Evolutionary conservation across 768 basidiomycete species (phyloP).

Genomic region (Cystobasidium ongulense): DNA sequence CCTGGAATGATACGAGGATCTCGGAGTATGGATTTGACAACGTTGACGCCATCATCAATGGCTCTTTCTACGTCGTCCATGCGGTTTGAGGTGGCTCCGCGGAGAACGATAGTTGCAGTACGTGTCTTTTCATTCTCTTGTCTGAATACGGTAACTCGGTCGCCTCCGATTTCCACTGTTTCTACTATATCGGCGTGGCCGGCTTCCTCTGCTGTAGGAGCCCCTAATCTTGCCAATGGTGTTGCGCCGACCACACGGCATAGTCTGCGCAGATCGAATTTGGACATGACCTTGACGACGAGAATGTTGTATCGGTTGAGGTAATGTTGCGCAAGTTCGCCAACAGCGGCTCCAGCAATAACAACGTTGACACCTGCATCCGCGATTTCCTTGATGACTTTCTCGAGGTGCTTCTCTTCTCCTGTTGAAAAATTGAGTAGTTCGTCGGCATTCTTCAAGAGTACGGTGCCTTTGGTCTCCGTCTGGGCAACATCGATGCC

Average conservation of each 20-base stretch:
- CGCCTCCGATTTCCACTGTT: conserved; percentile 90
- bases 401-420: conserved; percentile 94
- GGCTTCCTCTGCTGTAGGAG: conserved; percentile 91
- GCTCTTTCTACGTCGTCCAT: conserved; percentile 94
- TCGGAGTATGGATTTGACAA: conserved; percentile 83
- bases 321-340: conserved; percentile 94
- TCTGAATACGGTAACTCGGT: conserved; percentile 90
- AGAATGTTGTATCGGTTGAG: conserved; percentile 87
- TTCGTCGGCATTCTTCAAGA: conserved; percentile 89
- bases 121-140: conserved; percentile 76
- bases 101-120: conserved; percentile 88
- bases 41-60: conserved; percentile 92
- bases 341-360: conserved; percentile 83
- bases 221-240: conserved; percentile 88
- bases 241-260: conserved; percentile 94
- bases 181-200: conserved; percentile 91
- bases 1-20: conserved; percentile 85
- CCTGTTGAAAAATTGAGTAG: conserved; percentile 94
- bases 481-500: conserved; percentile 90
- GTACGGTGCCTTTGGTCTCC: conserved; percentile 96
- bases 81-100: conserved; percentile 88
- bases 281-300: conserved; percentile 92
- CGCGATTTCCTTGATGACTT: conserved; percentile 86
- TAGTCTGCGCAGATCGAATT: conserved; percentile 88
- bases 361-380: conserved; percentile 89